phyloP scores from a whole-genome alignment of 768 basidiomycete genomes.

The Ramaria sp. region DNA sequence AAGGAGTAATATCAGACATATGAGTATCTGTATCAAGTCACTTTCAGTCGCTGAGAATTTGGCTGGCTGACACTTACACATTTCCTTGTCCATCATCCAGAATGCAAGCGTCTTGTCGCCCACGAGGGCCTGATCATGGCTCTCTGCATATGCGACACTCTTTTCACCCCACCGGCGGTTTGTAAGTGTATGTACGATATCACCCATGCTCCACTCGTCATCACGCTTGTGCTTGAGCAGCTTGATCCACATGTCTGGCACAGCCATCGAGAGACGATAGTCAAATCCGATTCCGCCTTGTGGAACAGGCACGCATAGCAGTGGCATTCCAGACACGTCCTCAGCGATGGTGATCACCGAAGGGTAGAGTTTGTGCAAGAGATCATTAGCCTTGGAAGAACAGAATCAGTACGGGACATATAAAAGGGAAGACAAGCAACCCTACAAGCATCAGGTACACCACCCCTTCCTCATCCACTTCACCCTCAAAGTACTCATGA shows the following conservation, averaged over 20 bases:
- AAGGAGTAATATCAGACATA: constrained; percentile 79
- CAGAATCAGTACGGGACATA: not conserved
- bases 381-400: constrained; percentile 74
- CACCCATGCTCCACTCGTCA: constrained; percentile 77
- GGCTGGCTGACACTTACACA: constrained; percentile 55
- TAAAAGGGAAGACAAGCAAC: constrained; percentile 9
- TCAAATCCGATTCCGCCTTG: constrained; percentile 95
- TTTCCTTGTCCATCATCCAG: constrained; percentile 99
- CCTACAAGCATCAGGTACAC: constrained; percentile 95
- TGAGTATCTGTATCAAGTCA: constrained; percentile 55
- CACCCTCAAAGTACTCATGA: constrained; percentile 91
- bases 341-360: constrained; percentile 86
- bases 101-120: constrained; percentile 99
- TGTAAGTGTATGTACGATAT: constrained; percentile 81
- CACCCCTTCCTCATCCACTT: constrained; percentile 79
- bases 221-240: constrained; percentile 87
- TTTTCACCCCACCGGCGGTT: constrained; percentile 86
- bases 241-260: constrained; percentile 99
- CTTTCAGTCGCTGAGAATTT: not conserved
- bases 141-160: constrained; percentile 89
- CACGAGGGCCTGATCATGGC: constrained; percentile 95
- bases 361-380: constrained; percentile 76
- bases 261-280: constrained; percentile 95
- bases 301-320: constrained; percentile 68
- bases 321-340: constrained; percentile 98